Evolutionary conservation across 73 alveolate genomes (phyloP).

Genomic region (Paramecium pentaurelia): DNA sequence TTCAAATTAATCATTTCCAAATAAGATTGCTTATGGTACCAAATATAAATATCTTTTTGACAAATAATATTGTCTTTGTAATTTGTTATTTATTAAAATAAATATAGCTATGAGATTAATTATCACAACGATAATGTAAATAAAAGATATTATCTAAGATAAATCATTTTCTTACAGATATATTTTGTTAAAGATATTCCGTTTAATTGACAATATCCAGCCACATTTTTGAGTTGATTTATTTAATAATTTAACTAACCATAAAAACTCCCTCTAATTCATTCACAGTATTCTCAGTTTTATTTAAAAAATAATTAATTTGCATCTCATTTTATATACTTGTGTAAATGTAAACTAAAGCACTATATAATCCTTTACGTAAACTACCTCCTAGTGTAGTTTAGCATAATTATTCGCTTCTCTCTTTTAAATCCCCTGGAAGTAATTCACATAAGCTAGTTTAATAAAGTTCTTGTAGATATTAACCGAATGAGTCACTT

Average conservation of each 20-base stretch:
- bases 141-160: not conserved
- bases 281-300: not conserved
- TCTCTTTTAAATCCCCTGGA: not conserved
- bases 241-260: not conserved
- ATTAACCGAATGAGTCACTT: not conserved
- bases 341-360: not conserved
- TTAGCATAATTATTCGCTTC: not conserved
- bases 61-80: not conserved
- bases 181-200: not conserved
- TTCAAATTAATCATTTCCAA: slow-evolving; percentile 1
- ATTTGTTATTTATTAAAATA: not conserved
- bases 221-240: not conserved
- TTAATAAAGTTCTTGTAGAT: not conserved
- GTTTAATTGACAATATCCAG: not conserved
- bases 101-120: not conserved
- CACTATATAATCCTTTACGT: not conserved
- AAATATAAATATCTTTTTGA: not conserved
- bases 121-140: not conserved
- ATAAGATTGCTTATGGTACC: not conserved
- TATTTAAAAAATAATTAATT: not conserved
- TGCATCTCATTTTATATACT: not conserved
- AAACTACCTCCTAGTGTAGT: not conserved
- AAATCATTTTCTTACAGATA: not conserved
- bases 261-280: slow-evolving; percentile 36
- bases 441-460: not conserved